These are phyloP conservation scores for Coelastrella sp. DNA, from an alignment of 139 green algal genomes.

Conservation along the genomic window DNA sequence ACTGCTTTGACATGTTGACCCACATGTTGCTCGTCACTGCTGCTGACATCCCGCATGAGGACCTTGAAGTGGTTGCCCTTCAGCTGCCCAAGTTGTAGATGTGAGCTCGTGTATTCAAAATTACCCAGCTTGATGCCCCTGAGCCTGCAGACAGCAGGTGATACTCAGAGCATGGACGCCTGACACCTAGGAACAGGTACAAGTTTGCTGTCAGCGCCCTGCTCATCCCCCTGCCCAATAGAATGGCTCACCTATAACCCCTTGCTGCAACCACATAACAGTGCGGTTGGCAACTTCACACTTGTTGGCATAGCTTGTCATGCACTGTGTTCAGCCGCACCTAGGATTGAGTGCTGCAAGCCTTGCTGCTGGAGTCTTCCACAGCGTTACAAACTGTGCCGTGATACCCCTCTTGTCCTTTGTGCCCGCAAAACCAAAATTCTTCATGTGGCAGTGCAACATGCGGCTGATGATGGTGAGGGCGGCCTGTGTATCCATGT, in stretches of 20 bases:
- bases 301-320: background rate
- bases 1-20: background rate
- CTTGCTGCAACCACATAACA: too few relatives aligned
- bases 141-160: conserved; percentile 51
- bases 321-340: background rate
- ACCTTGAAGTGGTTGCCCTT: conserved; percentile 88
- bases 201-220: too few relatives aligned
- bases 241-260: too few relatives aligned
- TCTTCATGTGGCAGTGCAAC: conserved; percentile 1
- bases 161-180: background rate
- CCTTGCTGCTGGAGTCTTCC: conserved; percentile 61
- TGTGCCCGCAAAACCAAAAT: conserved; percentile 72
- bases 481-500: conserved; percentile 81
- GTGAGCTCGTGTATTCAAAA: conserved; percentile 62
- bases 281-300: too few relatives aligned
- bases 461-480: background rate
- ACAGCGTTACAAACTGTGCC: conserved; percentile 81
- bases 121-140: conserved; percentile 76
- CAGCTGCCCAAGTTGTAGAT: conserved; percentile 80
- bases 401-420: conserved; percentile 97
- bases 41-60: conserved; percentile 69
- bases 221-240: too few relatives aligned
- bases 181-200: too few relatives aligned
- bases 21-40: conserved; percentile 42
- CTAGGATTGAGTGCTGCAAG: conserved; percentile 65